These are phyloP conservation scores for Borovskyia barvae DNA, from an alignment of 208 protist genomes.

Conservation along the genomic window DNA sequence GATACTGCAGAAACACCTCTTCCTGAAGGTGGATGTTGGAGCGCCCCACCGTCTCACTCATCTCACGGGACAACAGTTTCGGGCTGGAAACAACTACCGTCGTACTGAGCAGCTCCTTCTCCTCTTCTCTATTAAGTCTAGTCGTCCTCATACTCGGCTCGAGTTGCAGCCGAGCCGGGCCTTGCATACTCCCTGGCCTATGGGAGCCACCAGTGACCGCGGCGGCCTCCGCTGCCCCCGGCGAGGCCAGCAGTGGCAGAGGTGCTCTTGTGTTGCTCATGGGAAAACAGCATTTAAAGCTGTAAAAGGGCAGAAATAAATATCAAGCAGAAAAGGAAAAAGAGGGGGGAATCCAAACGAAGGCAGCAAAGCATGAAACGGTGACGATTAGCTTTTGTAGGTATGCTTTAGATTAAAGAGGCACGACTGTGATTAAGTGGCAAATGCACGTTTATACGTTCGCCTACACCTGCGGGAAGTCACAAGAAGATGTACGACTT, in stretches of 20 bases:
- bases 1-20: constrained; percentile 16
- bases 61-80: neutral
- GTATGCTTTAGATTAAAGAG: too few species aligned
- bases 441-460: too few species aligned
- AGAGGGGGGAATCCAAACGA: neutral
- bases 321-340: too few species aligned
- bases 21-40: constrained; percentile 18
- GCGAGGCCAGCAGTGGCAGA: too few species aligned
- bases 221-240: too few species aligned
- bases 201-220: too few species aligned
- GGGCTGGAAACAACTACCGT: constrained; percentile 13
- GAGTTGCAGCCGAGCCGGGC: neutral
- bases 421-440: too few species aligned
- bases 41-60: constrained; percentile 1
- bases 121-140: neutral
- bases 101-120: constrained; percentile 6
- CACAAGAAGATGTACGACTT: too few species aligned
- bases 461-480: too few species aligned
- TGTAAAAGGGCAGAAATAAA: constrained; percentile 1
- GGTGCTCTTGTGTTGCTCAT: neutral
- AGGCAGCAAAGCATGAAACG: neutral
- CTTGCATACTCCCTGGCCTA: neutral
- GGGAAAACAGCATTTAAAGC: neutral
- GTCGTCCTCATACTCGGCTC: constrained; percentile 4
- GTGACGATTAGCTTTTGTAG: too few species aligned